phyloP scores from a whole-genome alignment of 257 asterid genomes.

The Rhazya stricta region DNA sequence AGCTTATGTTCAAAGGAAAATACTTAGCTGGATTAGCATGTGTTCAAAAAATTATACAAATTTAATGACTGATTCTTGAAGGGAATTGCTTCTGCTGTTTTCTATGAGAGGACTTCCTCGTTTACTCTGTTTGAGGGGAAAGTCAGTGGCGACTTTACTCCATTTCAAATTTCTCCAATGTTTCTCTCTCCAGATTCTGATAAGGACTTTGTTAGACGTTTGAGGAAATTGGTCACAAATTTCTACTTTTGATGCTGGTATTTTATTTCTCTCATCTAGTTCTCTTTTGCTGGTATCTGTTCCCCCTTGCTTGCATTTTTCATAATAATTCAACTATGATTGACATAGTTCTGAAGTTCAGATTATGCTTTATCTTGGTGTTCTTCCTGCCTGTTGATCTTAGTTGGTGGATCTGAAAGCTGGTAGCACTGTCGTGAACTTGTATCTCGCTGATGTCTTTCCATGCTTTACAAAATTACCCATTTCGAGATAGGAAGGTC shows the following conservation, averaged over 20 bases:
- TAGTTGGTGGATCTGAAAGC: not conserved
- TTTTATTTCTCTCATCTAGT: not conserved
- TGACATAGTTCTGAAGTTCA: not conserved
- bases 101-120: conserved; percentile 10
- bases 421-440: not conserved
- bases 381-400: not conserved
- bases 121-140: conserved; percentile 14
- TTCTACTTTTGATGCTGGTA: conserved; percentile 17
- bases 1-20: no score
- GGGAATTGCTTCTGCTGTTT: conserved; percentile 2
- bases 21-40: no score
- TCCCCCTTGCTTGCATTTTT: no score
- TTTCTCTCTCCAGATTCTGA: conserved; percentile 2
- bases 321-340: not conserved
- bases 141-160: conserved; percentile 2
- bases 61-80: conserved; percentile 8
- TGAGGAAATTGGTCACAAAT: conserved; percentile 13
- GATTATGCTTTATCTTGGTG: not conserved
- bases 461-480: no score
- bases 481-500: not conserved
- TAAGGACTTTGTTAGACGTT: conserved; percentile 3
- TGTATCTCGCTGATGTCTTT: not conserved
- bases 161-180: conserved; percentile 10
- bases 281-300: not conserved
- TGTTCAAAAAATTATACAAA: no score